Evolutionary conservation across 768 basidiomycete genomes (phyloP).

Genomic region (Tricholoma terreum): DNA sequence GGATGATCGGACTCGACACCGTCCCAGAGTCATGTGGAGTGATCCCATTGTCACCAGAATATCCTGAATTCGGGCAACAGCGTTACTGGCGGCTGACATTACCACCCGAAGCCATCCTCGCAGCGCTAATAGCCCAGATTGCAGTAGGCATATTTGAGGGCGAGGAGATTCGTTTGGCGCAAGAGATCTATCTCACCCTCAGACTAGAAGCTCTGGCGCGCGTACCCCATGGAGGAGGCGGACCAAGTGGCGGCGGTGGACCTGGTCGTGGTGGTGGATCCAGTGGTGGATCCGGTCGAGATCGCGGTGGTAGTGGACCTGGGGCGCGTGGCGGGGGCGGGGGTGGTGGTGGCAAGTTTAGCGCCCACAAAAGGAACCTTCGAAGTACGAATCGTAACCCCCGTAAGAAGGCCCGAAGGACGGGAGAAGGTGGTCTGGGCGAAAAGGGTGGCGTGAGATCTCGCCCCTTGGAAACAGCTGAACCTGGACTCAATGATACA

Average conservation of each 20-base stretch:
- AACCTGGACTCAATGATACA: background rate
- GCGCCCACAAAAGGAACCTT: background rate
- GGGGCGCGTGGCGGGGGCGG: background rate
- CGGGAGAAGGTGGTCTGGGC: background rate
- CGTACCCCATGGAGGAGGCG: background rate
- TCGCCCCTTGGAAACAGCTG: background rate
- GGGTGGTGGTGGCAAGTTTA: background rate
- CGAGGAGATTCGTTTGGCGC: constrained; percentile 2
- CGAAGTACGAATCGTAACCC: background rate
- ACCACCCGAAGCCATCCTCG: constrained; percentile 5
- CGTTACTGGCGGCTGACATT: constrained; percentile 10
- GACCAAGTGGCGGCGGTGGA: background rate
- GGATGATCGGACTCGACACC: background rate
- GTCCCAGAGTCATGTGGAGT: background rate
- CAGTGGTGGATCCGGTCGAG: background rate
- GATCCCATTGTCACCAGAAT: constrained; percentile 9
- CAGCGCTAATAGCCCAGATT: background rate
- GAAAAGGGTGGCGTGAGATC: constrained; percentile 2
- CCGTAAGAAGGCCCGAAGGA: background rate
- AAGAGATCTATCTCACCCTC: background rate
- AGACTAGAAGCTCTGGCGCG: background rate
- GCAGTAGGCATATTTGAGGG: background rate
- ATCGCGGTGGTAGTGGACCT: background rate
- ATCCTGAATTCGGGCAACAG: constrained; percentile 8
- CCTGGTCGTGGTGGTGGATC: background rate